Conservation (phyloP, 2,329 filamentous ascomycete species). For the Colletotrichum liriopes region DNA sequence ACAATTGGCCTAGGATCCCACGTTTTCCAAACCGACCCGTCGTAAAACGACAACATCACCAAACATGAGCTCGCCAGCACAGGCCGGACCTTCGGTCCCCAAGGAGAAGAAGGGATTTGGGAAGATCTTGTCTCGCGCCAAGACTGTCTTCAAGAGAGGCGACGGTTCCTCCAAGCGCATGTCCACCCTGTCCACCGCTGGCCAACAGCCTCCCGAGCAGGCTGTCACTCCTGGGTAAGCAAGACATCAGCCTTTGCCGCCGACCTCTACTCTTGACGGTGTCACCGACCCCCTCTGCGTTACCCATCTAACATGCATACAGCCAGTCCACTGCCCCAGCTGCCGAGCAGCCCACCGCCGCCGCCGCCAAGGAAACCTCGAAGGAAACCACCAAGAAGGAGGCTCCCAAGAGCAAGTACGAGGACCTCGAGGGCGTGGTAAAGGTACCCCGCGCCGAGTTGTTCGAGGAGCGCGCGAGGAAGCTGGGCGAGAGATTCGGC, state of each 20-base stretch:
- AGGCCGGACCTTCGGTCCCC: conserved; percentile 53
- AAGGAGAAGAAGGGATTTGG: conserved; percentile 64
- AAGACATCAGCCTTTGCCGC: background rate
- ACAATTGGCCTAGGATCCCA: conserved; percentile 21
- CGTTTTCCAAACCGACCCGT: conserved; percentile 9
- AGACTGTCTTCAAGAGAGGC: conserved; percentile 65
- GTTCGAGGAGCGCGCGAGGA: conserved; percentile 71
- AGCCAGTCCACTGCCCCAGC: conserved; percentile 28
- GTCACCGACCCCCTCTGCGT: background rate
- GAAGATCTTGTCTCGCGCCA: conserved; percentile 65
- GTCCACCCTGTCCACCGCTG: conserved; percentile 33
- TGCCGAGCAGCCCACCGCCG: conserved; percentile 18
- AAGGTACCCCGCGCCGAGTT: conserved; percentile 66
- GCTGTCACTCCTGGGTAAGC: conserved; percentile 35
- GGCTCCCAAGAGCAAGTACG: conserved; percentile 42
- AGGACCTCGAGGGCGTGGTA: conserved; percentile 47
- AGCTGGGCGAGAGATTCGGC: conserved; percentile 69
- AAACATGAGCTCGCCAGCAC: conserved; percentile 62
- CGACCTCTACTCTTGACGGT: background rate
- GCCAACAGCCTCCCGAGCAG: conserved; percentile 34
- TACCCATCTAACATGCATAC: conserved; percentile 24
- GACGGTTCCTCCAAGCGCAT: conserved; percentile 50
- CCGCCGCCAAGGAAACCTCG: conserved; percentile 27
- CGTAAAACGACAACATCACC: background rate
- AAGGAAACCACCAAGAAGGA: conserved; percentile 43